Percentiles rank a stretch among this genome's conserved stretches.
Conservation (phyloP, 495 filamentous ascomycete species). For the Penicillium bialowiezense region DNA sequence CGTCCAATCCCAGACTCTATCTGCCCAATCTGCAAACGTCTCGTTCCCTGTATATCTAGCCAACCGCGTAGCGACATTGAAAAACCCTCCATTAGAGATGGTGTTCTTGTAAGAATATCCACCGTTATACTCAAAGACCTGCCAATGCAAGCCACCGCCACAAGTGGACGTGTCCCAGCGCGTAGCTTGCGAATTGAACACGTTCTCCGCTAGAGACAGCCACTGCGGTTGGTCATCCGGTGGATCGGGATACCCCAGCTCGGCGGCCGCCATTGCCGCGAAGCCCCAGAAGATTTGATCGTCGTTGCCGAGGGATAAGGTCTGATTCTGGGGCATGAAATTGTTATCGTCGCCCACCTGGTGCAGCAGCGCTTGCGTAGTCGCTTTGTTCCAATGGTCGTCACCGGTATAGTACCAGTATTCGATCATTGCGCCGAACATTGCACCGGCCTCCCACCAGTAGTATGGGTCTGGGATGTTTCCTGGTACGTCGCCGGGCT, state of each 20-base stretch:
- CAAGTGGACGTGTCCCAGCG: conserved; percentile 69
- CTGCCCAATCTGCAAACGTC: conserved; percentile 71
- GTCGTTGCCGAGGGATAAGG: conserved; percentile 70
- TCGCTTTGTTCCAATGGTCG: conserved; percentile 61
- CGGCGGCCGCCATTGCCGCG: conserved; percentile 72
- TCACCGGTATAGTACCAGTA: conserved; percentile 82
- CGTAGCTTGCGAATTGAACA: conserved; percentile 64
- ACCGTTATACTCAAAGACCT: conserved; percentile 69
- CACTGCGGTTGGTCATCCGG: conserved; percentile 56
- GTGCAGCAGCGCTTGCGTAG: conserved; percentile 59
- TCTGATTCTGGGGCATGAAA: conserved; percentile 78
- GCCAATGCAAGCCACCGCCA: conserved; percentile 72
- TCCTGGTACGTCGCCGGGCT: conserved; percentile 62
- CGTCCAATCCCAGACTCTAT: conserved; percentile 69
- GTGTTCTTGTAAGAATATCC: conserved; percentile 78
- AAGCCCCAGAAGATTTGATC: conserved; percentile 84
- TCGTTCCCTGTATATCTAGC: conserved; percentile 69
- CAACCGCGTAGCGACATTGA: conserved; percentile 70
- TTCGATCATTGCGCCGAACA: conserved; percentile 70
- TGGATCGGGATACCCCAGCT: conserved; percentile 61
- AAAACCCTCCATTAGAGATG: conserved; percentile 72
- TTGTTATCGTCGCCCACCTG: conserved; percentile 63
- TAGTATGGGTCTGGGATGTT: conserved; percentile 71
- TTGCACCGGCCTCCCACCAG: conserved; percentile 74
- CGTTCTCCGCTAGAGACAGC: conserved; percentile 70